These are phyloP conservation scores for Globisporangium nunn DNA, from an alignment of 352 stramenopile species.

Conservation along the genomic window DNA sequence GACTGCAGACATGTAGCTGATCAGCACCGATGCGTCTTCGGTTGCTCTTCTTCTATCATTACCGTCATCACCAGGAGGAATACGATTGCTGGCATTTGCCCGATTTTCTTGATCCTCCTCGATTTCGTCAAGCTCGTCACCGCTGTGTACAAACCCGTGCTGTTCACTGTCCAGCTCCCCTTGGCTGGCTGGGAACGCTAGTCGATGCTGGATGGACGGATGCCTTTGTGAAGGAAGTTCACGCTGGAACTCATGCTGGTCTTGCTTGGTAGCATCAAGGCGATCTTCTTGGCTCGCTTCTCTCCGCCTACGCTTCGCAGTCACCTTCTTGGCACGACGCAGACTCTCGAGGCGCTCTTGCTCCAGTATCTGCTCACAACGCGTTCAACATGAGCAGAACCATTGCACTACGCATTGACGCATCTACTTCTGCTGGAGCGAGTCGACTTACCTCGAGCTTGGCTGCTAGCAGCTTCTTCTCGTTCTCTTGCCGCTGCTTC, in stretches of 20 bases:
- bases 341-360: slow-evolving; percentile 13
- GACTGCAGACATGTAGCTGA: neutral
- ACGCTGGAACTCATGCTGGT: neutral
- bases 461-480: slow-evolving; percentile 31
- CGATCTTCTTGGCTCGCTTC: neutral
- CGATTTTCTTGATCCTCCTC: slow-evolving; percentile 11
- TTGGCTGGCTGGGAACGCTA: too few species aligned
- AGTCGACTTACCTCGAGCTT: slow-evolving; percentile 35
- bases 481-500: slow-evolving; percentile 28
- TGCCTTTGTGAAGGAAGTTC: too few species aligned
- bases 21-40: slow-evolving; percentile 5
- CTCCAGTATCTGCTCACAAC: slow-evolving; percentile 16
- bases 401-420: neutral
- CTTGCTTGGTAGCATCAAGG: neutral
- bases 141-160: neutral
- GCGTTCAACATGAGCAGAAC: too few species aligned
- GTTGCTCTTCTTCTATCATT: neutral
- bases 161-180: neutral
- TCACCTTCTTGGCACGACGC: slow-evolving; percentile 6
- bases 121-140: neutral
- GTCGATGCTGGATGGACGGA: neutral
- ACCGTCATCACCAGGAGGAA: neutral
- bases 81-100: neutral
- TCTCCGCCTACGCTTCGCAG: slow-evolving; percentile 3
- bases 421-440: neutral